phyloP scores from a whole-genome alignment of 768 basidiomycete species.

The Leucocoprinus leucothites region DNA sequence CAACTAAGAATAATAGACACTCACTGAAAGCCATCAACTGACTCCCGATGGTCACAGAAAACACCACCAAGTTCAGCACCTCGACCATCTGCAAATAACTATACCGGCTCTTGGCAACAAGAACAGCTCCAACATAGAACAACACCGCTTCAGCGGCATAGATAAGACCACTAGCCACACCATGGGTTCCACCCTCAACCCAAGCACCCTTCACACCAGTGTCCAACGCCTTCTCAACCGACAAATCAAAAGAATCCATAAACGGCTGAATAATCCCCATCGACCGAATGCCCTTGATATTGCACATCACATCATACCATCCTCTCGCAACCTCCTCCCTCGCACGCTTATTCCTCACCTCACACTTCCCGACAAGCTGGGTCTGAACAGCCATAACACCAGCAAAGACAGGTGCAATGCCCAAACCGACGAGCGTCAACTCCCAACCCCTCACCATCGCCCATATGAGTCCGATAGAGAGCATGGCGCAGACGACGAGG shows the following conservation, averaged over 20 bases:
- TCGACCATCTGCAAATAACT: conserved; percentile 88
- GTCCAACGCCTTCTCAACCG: conserved; percentile 55
- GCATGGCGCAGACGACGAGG: conserved; percentile 76
- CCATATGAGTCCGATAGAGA: conserved; percentile 83
- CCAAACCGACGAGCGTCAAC: conserved; percentile 86
- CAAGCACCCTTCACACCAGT: conserved; percentile 82
- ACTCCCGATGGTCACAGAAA: conserved; percentile 88
- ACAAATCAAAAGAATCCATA: conserved; percentile 60
- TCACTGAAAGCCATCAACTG: conserved; percentile 90
- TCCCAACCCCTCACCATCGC: conserved; percentile 89
- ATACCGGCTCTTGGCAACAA: conserved; percentile 79
- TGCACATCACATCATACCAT: conserved; percentile 85
- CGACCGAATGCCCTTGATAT: conserved; percentile 81
- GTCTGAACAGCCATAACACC: conserved; percentile 73
- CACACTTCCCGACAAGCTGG: conserved; percentile 64
- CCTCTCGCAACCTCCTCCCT: conserved; percentile 80
- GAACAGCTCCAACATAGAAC: conserved; percentile 87
- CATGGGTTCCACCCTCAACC: conserved; percentile 81
- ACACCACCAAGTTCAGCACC: conserved; percentile 88
- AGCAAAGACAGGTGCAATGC: conserved; percentile 82
- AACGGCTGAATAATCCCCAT: conserved; percentile 84
- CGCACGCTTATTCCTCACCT: conserved; percentile 79
- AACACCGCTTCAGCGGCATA: conserved; percentile 89
- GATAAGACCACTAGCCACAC: conserved; percentile 77
- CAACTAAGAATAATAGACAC: conserved; percentile 29